phyloP scores from a whole-genome alignment of 2,329 filamentous ascomycete genomes.

The Diaporthe amygdali region DNA sequence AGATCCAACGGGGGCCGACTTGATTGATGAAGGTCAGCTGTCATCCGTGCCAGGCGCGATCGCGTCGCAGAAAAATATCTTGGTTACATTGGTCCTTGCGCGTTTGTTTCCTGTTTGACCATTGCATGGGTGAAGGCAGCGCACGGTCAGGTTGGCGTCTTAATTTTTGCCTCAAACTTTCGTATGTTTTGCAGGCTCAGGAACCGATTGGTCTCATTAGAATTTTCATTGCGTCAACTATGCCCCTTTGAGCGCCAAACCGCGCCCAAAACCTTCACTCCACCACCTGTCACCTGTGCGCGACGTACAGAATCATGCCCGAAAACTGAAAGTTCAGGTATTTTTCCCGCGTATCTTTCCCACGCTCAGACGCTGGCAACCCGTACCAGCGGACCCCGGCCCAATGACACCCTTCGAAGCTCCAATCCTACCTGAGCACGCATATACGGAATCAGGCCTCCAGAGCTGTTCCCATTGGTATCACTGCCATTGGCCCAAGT shows the following conservation, averaged over 20 bases:
- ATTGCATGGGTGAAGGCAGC: neutral
- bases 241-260: constrained; percentile 1
- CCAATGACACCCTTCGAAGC: neutral
- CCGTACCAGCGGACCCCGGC: neutral
- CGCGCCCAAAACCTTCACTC: constrained; percentile 3
- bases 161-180: constrained; percentile 2
- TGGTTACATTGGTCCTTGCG: neutral
- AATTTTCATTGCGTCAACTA: constrained; percentile 8
- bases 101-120: constrained; percentile 11
- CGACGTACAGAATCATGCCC: neutral
- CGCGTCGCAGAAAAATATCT: constrained; percentile 5
- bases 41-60: neutral
- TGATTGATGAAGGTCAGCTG: constrained; percentile 2
- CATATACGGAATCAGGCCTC: neutral
- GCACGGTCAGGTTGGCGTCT: constrained; percentile 4
- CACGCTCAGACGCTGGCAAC: neutral
- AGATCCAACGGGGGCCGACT: neutral
- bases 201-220: constrained; percentile 8
- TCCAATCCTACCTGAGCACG: neutral
- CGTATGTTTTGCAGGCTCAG: neutral
- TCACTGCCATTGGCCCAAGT: neutral
- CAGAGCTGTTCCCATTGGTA: neutral
- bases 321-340: neutral
- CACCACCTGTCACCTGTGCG: constrained; percentile 2
- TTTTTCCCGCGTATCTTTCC: neutral